Conservation (phyloP, 176 grass and related monocot species). For the Stipa capillata region DNA sequence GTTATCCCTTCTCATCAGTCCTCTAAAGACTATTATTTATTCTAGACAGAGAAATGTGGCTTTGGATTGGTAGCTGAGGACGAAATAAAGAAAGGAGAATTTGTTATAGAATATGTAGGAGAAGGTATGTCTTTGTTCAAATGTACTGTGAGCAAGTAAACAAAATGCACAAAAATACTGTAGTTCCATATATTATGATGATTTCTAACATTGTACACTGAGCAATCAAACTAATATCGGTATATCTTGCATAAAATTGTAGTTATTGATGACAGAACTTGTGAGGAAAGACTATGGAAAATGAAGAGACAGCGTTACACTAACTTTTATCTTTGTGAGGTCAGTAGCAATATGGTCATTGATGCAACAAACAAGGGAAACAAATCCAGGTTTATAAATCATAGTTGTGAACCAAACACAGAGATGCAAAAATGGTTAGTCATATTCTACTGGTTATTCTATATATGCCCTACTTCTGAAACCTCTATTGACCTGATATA, state of each 20-base stretch:
- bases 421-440: constrained; percentile 98
- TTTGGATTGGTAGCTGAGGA: constrained; percentile 81
- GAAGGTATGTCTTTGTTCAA: constrained; percentile 72
- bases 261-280: constrained; percentile 95
- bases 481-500: constrained; percentile 12
- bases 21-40: constrained; percentile 8
- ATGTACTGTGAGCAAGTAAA: constrained; percentile 3
- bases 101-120: constrained; percentile 96
- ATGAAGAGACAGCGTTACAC: constrained; percentile 75
- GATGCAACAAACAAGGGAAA: constrained; percentile 97
- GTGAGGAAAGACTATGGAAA: constrained; percentile 94
- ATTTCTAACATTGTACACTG: background rate
- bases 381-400: constrained; percentile 94
- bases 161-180: background rate
- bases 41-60: constrained; percentile 97
- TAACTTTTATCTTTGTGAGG: constrained; percentile 93
- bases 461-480: too few relatives aligned
- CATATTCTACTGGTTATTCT: constrained; percentile 20
- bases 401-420: constrained; percentile 96
- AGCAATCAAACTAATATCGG: constrained; percentile 16
- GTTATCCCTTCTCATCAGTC: background rate
- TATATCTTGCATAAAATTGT: constrained; percentile 15
- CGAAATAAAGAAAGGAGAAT: constrained; percentile 89
- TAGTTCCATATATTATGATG: constrained; percentile 2
- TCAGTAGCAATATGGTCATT: constrained; percentile 93